A percentile compares a stretch with the other conserved stretches of the same genome.
Evolutionary conservation across 345 rosid genomes (phyloP).

Genomic region (Citrus australasica): DNA sequence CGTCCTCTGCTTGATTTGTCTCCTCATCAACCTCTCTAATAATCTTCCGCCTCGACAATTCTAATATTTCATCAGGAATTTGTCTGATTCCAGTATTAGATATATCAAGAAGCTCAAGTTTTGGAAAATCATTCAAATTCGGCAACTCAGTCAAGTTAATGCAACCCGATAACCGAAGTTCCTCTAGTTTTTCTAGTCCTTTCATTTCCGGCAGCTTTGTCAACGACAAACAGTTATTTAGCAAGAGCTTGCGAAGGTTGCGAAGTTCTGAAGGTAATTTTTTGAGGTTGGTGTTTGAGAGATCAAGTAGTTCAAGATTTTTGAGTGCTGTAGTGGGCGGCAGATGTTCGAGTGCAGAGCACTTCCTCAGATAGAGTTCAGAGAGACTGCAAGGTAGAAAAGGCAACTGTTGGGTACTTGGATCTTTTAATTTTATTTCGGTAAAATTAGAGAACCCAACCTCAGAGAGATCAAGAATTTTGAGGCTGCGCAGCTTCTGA

Average conservation of each 20-base stretch:
- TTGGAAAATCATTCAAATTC: no score
- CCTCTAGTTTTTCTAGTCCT: no score
- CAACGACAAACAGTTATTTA: no score
- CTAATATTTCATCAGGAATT: slow-evolving; percentile 5
- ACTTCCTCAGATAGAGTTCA: slow-evolving; percentile 30
- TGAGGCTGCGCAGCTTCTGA: slow-evolving; percentile 25
- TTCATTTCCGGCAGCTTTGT: no score
- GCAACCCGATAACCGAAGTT: no score
- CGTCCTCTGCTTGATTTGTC: slow-evolving; percentile 7
- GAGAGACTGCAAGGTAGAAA: slow-evolving; percentile 23
- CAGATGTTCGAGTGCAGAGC: slow-evolving; percentile 13
- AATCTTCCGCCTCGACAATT: neutral
- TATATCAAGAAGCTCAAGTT: slow-evolving; percentile 29
- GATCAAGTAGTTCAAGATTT: neutral
- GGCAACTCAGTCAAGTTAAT: no score
- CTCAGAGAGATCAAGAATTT: slow-evolving; percentile 46
- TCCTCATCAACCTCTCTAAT: neutral
- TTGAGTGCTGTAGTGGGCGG: slow-evolving; percentile 16
- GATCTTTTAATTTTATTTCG: neutral
- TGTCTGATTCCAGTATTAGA: slow-evolving; percentile 18
- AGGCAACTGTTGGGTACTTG: neutral
- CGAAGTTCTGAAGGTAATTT: no score
- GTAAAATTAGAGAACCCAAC: neutral
- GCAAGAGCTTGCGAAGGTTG: no score
- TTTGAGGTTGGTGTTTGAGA: no score